These are phyloP conservation scores for Pichia kudriavzevii DNA, from an alignment of 1,139 yeast genomes.

Conservation along the genomic window DNA sequence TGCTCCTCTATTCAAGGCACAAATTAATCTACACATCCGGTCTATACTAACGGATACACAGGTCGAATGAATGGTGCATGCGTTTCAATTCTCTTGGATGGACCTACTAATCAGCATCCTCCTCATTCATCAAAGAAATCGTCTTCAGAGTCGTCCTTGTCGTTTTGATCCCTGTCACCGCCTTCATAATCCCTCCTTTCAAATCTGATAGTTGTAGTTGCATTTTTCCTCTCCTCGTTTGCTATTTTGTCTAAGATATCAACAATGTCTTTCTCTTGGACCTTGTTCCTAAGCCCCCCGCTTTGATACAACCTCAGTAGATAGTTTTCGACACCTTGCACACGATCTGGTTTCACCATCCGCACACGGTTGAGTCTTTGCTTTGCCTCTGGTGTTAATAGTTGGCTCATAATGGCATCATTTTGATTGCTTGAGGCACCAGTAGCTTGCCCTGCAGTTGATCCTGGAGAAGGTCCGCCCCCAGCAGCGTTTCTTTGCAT, in stretches of 20 bases:
- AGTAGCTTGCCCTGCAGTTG: background rate
- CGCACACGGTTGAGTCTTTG: constrained; percentile 83
- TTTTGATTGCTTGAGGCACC: constrained; percentile 15
- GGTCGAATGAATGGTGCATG: no score
- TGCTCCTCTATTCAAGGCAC: no score
- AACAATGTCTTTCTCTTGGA: constrained; percentile 74
- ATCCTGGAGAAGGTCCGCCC: constrained; percentile 9
- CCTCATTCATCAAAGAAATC: constrained; percentile 25
- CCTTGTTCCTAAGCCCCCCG: constrained; percentile 69
- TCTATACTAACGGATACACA: no score
- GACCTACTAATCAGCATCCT: background rate
- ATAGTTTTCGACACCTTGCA: constrained; percentile 81
- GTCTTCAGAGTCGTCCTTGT: constrained; percentile 27
- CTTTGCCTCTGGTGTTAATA: constrained; percentile 73
- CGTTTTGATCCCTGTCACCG: constrained; percentile 27
- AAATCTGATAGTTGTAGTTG: constrained; percentile 54
- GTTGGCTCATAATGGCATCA: constrained; percentile 48
- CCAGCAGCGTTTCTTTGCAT: constrained; percentile 49
- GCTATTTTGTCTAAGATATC: constrained; percentile 77
- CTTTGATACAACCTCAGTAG: constrained; percentile 64
- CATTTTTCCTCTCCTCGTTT: constrained; percentile 60
- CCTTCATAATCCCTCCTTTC: constrained; percentile 34
- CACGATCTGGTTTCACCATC: constrained; percentile 87
- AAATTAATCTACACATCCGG: no score
- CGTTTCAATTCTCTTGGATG: background rate